phyloP scores from a whole-genome alignment of 169 alveolate genomes.

The Perkinsus olseni region DNA sequence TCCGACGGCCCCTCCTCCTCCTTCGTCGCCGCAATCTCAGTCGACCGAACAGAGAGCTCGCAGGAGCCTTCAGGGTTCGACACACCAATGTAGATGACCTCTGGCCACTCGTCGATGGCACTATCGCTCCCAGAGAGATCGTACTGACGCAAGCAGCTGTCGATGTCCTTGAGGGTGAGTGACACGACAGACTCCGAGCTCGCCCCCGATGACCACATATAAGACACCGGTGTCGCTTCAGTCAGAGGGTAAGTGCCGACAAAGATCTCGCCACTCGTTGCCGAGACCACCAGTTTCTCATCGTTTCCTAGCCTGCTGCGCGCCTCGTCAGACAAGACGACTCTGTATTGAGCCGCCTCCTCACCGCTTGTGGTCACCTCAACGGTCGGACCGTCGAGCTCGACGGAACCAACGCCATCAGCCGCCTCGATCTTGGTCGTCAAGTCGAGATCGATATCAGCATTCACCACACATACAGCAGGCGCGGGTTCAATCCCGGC shows the following conservation, averaged over 20 bases:
- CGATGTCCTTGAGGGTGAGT: neutral
- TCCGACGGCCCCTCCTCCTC: neutral
- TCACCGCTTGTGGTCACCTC: neutral
- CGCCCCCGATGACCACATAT: neutral
- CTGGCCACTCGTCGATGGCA: neutral
- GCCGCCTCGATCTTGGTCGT: neutral
- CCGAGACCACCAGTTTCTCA: neutral
- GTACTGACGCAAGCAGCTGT: neutral
- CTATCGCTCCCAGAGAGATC: neutral
- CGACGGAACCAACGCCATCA: neutral
- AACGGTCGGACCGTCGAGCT: neutral
- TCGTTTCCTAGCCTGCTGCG: neutral
- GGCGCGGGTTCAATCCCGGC: neutral
- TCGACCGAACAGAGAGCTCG: neutral
- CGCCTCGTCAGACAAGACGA: neutral
- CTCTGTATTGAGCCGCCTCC: neutral
- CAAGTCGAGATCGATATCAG: neutral
- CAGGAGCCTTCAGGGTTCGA: neutral
- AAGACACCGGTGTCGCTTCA: neutral
- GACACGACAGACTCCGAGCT: neutral
- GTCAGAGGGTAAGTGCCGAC: neutral
- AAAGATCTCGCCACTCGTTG: neutral
- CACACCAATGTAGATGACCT: neutral
- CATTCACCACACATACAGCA: neutral
- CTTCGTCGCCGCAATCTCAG: neutral